These are phyloP conservation scores for Aspergillus floridensis DNA, from an alignment of 2,329 filamentous ascomycete species.

Conservation along the genomic window DNA sequence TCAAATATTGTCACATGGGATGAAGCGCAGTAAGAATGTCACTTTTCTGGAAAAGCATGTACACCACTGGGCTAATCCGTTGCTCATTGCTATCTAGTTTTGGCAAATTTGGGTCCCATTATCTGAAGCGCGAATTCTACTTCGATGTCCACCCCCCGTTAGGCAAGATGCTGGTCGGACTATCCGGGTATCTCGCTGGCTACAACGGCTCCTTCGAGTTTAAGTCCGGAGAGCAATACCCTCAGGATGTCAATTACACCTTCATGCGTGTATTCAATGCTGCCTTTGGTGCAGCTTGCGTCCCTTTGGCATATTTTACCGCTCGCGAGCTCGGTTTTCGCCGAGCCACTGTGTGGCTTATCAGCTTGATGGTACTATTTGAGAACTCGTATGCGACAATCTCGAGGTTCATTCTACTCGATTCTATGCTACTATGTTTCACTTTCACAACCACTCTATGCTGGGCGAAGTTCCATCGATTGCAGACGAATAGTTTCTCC, in stretches of 20 bases:
- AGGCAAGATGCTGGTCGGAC: constrained; percentile 96
- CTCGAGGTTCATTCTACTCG: constrained; percentile 94
- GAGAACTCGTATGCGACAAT: constrained; percentile 99
- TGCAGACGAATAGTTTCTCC: constrained; percentile 81
- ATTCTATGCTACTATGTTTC: constrained; percentile 98
- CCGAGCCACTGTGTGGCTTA: constrained; percentile 85
- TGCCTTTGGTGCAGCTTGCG: constrained; percentile 85
- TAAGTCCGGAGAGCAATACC: constrained; percentile 96
- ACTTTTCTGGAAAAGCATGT: background rate
- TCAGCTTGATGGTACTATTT: constrained; percentile 95
- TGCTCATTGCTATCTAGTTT: constrained; percentile 33
- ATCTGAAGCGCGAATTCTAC: constrained; percentile 98
- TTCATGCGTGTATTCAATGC: constrained; percentile 99
- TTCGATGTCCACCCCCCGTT: constrained; percentile 96
- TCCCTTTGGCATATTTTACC: constrained; percentile 93
- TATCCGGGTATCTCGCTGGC: constrained; percentile 92
- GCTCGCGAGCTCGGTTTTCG: constrained; percentile 85
- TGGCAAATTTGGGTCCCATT: constrained; percentile 94
- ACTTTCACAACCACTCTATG: constrained; percentile 97
- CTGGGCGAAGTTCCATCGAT: constrained; percentile 94
- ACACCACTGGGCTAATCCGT: constrained; percentile 2
- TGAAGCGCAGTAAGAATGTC: constrained; percentile 64
- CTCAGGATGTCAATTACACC: constrained; percentile 89
- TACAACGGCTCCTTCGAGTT: constrained; percentile 99
- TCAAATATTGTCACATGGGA: constrained; percentile 74